Conservation (phyloP, 345 rosid species). For the Lenwebbia sp. region DNA sequence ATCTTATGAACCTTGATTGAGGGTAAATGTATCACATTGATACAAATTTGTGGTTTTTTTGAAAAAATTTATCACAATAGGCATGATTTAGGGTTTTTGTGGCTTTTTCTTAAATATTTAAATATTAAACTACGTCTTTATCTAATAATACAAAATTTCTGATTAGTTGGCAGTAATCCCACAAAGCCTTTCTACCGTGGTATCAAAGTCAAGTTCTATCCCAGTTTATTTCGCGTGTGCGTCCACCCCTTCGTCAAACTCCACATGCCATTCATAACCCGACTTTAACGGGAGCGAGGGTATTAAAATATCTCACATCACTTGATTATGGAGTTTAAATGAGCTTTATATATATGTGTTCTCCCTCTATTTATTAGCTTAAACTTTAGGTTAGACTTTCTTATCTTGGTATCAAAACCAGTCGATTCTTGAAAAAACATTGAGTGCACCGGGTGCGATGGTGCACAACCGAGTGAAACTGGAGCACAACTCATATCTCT, state of each 20-base stretch:
- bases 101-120: background rate
- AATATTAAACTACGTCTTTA: background rate
- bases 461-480: background rate
- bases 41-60: no score
- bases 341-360: background rate
- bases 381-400: background rate
- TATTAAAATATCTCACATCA: background rate
- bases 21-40: no score
- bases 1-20: no score
- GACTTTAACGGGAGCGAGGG: background rate
- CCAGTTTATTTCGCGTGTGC: background rate
- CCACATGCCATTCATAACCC: background rate
- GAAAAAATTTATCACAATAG: no score
- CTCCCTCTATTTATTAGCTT: background rate
- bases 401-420: background rate
- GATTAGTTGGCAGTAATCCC: background rate
- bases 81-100: no score
- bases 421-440: background rate
- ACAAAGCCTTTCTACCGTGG: background rate
- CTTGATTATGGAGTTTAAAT: background rate
- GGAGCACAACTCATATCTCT: background rate
- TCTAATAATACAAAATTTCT: background rate
- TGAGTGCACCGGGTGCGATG: background rate
- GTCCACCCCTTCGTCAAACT: background rate
- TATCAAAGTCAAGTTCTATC: background rate